Evolutionary conservation across 2,329 filamentous ascomycete species (phyloP).

Genomic region (Pseudogymnoascus sp.): DNA sequence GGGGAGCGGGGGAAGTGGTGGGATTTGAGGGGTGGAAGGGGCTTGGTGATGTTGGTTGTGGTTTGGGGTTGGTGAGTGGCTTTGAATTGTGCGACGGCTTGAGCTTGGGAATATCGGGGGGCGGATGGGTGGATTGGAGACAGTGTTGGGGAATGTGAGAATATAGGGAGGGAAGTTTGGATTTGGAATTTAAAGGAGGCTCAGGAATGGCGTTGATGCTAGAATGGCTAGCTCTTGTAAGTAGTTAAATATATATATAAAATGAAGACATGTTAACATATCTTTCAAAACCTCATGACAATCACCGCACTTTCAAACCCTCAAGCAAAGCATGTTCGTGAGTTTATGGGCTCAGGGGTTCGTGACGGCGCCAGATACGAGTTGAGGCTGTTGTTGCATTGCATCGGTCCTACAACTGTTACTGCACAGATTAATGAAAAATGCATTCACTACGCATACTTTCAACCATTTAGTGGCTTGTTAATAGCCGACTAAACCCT

Average conservation of each 20-base stretch:
- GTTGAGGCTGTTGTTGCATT: no score
- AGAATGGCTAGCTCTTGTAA: background rate
- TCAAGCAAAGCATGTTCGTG: background rate
- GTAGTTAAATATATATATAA: background rate
- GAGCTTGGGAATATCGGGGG: background rate
- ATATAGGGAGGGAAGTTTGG: background rate
- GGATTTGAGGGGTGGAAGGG: background rate
- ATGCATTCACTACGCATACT: no score
- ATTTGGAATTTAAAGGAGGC: background rate
- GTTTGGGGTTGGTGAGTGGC: background rate
- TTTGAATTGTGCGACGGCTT: background rate
- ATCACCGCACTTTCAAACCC: background rate
- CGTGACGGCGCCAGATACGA: no score
- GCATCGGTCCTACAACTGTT: no score
- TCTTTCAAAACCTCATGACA: background rate
- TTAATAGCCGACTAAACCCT: no score
- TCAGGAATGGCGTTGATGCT: background rate
- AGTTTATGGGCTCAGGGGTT: no score
- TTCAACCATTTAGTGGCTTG: no score
- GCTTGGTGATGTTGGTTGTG: background rate
- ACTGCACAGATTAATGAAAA: no score
- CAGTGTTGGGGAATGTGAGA: background rate
- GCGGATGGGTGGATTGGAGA: background rate
- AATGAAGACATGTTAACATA: background rate
- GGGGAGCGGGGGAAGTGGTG: constrained; percentile 29